Base-by-base conservation (phyloP, 129 eudicot species). In the Apium graveolens region DNA sequence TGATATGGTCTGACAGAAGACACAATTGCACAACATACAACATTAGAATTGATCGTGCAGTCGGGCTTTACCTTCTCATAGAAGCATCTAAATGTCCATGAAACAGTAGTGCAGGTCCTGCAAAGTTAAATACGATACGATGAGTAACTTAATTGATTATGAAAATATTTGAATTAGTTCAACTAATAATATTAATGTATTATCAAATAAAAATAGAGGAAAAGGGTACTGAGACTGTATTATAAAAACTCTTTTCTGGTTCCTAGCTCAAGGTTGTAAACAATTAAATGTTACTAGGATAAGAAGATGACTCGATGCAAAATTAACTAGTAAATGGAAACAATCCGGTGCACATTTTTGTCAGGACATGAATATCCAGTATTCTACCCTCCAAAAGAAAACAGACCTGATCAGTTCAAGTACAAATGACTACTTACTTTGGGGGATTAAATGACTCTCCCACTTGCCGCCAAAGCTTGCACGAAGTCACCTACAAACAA, bases 401-500 rank as follows among this genome's bases (percentile, higher is more conserved):
- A 78, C 18, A 21, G 57, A 31, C 32, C 29, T 43, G n/a, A n/a
- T 9, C 14, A 63, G 53, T 66, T 10, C 3, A 70, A 41, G 35
- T 4, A 75, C 34, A 38, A 8, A 46, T 14, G 69, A 74, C 45
- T 74, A 70, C 85, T 91, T 87, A 94, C 98, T 94, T 94, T 21
- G 98, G 98, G 78, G 98, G 98, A 74, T 85, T 94, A 80, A 94
- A 94, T 49, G 98, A 90, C 83, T 94, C 98, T 83, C 98, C 98
- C 31, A 94, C 96, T 86, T 90, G 97, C 81, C 97, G 89, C 97
- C 98, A 94, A 68, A 81, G 84, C 87, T 94, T 94, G 87, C 89
- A 83, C 31, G 97, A 83, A 76, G 97, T 94, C 78, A 91, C 98
- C 98, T 94, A 80, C 80, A 89, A 82, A 70, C 57, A 46, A 57